A percentile compares a stretch with the other conserved stretches of the same genome.
Evolutionary conservation across 1,284 basidiomycete species (phyloP).

Genomic region (Caloboletus firmus): DNA sequence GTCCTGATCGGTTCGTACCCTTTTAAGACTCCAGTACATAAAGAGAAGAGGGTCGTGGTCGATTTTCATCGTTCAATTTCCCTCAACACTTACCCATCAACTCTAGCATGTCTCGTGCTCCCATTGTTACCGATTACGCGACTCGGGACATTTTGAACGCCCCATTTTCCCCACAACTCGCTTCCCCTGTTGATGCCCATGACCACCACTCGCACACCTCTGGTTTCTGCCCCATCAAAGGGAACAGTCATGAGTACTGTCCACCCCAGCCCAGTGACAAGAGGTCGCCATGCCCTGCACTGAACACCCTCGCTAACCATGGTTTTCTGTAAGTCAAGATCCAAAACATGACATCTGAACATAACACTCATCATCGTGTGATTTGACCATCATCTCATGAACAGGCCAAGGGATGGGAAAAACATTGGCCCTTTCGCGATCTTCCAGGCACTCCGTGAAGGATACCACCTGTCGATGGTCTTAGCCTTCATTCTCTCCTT

Average conservation of each 20-base stretch:
- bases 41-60: background rate
- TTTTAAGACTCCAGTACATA: slow-evolving; percentile 5
- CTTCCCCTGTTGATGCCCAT: slow-evolving; percentile 16
- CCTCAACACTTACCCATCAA: background rate
- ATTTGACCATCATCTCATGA: background rate
- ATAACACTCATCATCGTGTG: background rate
- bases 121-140: background rate
- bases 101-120: slow-evolving; percentile 4
- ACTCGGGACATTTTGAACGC: background rate
- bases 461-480: slow-evolving; percentile 37
- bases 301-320: slow-evolving; percentile 49
- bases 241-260: slow-evolving; percentile 23
- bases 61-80: background rate
- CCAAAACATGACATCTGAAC: background rate
- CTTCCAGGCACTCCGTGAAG: slow-evolving; percentile 32
- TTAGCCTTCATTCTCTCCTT: slow-evolving; percentile 36
- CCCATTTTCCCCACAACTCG: slow-evolving; percentile 15
- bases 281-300: slow-evolving; percentile 51
- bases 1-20: background rate
- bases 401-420: slow-evolving; percentile 38
- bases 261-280: slow-evolving; percentile 27
- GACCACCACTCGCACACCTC: slow-evolving; percentile 25
- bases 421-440: slow-evolving; percentile 32
- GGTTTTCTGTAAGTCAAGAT: slow-evolving; percentile 40
- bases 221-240: slow-evolving; percentile 24